phyloP scores from a whole-genome alignment of 1,284 basidiomycete genomes.

The Puccinia horiana region DNA sequence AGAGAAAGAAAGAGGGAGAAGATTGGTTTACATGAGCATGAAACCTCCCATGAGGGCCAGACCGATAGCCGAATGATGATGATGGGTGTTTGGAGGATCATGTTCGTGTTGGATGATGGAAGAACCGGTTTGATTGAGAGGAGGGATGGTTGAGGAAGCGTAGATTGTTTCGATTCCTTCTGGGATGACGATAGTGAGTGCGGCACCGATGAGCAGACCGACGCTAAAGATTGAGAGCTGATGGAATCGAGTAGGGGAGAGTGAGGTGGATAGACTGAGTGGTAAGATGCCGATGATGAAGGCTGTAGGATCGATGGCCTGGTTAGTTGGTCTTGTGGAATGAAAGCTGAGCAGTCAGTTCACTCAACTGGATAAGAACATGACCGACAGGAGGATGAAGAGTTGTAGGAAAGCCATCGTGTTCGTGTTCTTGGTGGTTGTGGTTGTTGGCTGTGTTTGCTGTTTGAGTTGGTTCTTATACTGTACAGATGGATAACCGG shows the following conservation, averaged over 20 bases:
- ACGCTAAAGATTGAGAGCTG: slow-evolving; percentile 70
- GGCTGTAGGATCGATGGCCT: neutral
- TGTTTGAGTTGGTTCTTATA: neutral
- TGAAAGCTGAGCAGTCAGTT: neutral
- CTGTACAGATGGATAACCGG: no score
- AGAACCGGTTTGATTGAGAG: neutral
- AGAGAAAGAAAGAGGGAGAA: slow-evolving; percentile 53
- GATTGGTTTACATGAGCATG: slow-evolving; percentile 74
- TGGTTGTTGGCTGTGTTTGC: neutral
- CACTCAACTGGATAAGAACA: slow-evolving; percentile 40
- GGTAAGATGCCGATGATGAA: slow-evolving; percentile 24
- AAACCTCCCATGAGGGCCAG: slow-evolving; percentile 77
- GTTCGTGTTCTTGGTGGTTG: neutral
- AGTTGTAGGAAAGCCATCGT: slow-evolving; percentile 22
- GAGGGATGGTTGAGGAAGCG: neutral
- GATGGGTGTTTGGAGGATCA: neutral
- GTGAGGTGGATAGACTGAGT: slow-evolving; percentile 16
- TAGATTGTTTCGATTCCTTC: slow-evolving; percentile 61
- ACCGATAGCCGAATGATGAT: slow-evolving; percentile 65
- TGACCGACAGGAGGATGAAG: neutral
- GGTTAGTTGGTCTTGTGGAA: neutral
- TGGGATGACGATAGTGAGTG: slow-evolving; percentile 84
- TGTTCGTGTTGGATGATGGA: neutral
- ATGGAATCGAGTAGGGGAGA: slow-evolving; percentile 16
- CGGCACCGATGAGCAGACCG: slow-evolving; percentile 83